phyloP scores from a whole-genome alignment of 345 rosid species.

The Atalantia buxifolia region DNA sequence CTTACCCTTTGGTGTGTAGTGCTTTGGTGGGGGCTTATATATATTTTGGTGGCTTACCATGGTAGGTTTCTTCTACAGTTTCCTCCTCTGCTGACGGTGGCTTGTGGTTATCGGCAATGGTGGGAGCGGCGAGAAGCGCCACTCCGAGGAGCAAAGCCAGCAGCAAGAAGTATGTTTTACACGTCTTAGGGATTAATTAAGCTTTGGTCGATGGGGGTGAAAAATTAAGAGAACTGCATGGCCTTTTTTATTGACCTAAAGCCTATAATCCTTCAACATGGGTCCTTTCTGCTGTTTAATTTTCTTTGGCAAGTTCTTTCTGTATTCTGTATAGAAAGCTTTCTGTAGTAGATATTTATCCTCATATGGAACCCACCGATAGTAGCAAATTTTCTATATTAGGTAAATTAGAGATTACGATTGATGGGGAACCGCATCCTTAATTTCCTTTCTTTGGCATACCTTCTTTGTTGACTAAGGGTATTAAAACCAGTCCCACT shows the following conservation, averaged over 20 bases:
- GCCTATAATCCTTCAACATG: not conserved
- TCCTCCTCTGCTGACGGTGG: not conserved
- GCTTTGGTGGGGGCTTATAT: not conserved
- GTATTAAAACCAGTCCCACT: not conserved
- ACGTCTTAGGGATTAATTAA: not conserved
- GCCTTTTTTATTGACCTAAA: not conserved
- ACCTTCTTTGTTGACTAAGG: not conserved
- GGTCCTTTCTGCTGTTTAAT: not conserved
- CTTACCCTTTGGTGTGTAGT: not conserved
- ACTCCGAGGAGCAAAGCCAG: not conserved
- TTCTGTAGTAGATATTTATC: not conserved
- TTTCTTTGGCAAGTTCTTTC: not conserved
- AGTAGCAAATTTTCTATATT: not conserved
- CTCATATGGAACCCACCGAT: not conserved
- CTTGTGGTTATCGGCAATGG: not conserved
- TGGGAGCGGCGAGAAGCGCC: slow-evolving; percentile 1
- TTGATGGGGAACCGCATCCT: too few relatives aligned
- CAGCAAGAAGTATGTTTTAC: not conserved
- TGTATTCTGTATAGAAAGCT: not conserved
- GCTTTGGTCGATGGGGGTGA: not conserved
- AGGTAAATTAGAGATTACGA: too few relatives aligned
- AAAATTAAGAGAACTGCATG: not conserved
- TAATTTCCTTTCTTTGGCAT: not conserved
- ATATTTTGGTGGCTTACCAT: not conserved
- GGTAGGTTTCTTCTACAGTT: not conserved